Evolutionary conservation across 1,284 basidiomycete genomes (phyloP).

Genomic region (Apiotrichum sp.): DNA sequence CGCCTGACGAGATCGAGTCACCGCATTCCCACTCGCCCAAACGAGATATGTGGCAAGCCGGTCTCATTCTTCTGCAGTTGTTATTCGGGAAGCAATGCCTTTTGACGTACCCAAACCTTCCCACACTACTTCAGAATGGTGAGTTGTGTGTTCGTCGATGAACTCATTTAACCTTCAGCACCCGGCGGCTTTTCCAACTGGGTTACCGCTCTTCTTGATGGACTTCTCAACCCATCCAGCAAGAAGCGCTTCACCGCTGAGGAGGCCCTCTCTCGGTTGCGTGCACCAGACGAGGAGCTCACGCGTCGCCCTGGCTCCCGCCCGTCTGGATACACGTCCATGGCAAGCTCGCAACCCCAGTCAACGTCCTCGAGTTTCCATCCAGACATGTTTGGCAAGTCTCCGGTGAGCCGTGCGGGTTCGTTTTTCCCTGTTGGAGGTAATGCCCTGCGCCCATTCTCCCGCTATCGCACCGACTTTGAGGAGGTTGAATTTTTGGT

Average conservation of each 20-base stretch:
- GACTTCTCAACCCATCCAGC: slow-evolving; percentile 32
- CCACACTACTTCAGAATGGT: slow-evolving; percentile 37
- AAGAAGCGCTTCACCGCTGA: slow-evolving; percentile 43
- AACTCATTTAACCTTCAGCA: slow-evolving; percentile 8
- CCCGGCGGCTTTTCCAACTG: slow-evolving; percentile 23
- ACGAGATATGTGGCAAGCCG: slow-evolving; percentile 46
- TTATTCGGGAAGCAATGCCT: slow-evolving; percentile 37
- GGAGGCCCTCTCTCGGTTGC: slow-evolving; percentile 32
- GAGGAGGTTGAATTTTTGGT: slow-evolving; percentile 47
- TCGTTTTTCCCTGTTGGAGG: slow-evolving; percentile 21
- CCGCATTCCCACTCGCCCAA: slow-evolving; percentile 40
- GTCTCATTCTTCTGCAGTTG: slow-evolving; percentile 40
- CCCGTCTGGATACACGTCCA: neutral
- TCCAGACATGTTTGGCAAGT: slow-evolving; percentile 24
- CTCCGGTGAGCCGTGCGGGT: slow-evolving; percentile 22
- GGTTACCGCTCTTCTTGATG: slow-evolving; percentile 30
- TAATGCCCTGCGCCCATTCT: slow-evolving; percentile 21
- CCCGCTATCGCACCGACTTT: slow-evolving; percentile 45
- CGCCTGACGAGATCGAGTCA: slow-evolving; percentile 44
- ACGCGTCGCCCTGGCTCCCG: slow-evolving; percentile 14
- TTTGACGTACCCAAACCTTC: slow-evolving; percentile 32
- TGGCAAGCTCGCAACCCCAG: neutral
- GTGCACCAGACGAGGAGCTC: slow-evolving; percentile 23
- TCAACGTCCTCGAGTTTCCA: slow-evolving; percentile 9
- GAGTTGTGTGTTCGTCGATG: neutral